phyloP scores from a whole-genome alignment of 495 filamentous ascomycete genomes.

The Aspergillus homomorphus region DNA sequence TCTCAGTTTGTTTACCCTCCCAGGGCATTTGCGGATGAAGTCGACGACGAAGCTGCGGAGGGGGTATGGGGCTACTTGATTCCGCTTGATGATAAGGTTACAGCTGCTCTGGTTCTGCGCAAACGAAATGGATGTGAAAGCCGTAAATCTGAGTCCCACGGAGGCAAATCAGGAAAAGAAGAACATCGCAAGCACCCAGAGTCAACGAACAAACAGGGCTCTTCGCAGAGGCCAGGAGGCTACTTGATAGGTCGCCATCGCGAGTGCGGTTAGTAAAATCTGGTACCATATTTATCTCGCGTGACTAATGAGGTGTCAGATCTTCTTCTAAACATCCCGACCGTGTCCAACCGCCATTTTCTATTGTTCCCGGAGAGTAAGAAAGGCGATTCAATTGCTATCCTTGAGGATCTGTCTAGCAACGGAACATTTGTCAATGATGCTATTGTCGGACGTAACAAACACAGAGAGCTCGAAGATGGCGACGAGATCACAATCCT shows the following conservation, averaged over 20 bases:
- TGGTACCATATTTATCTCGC: slow-evolving; percentile 18
- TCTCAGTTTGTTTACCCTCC: slow-evolving; percentile 80
- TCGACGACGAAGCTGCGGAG: slow-evolving; percentile 75
- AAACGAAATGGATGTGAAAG: slow-evolving; percentile 63
- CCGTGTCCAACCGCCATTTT: slow-evolving; percentile 95
- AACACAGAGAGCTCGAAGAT: slow-evolving; percentile 80
- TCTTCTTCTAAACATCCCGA: slow-evolving; percentile 69
- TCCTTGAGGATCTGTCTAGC: slow-evolving; percentile 89
- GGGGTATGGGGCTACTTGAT: slow-evolving; percentile 96
- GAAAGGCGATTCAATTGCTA: slow-evolving; percentile 71
- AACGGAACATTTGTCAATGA: slow-evolving; percentile 98
- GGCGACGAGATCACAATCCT: slow-evolving; percentile 87
- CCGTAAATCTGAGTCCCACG: slow-evolving; percentile 48
- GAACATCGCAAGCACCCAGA: slow-evolving; percentile 12
- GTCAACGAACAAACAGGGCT: slow-evolving; percentile 19
- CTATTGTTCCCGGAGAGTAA: slow-evolving; percentile 85
- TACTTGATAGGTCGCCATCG: slow-evolving; percentile 91
- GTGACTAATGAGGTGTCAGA: slow-evolving; percentile 51
- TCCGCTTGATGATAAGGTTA: slow-evolving; percentile 67
- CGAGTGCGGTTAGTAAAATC: slow-evolving; percentile 74
- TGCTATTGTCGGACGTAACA: slow-evolving; percentile 84
- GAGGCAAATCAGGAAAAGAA: slow-evolving; percentile 41
- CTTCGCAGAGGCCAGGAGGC: slow-evolving; percentile 64
- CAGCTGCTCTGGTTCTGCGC: slow-evolving; percentile 69
- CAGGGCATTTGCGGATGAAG: slow-evolving; percentile 71